Evolutionary conservation across 192 early-diverging fungal genomes (phyloP).

Genomic region (Rhizoclosmatium sp.): DNA sequence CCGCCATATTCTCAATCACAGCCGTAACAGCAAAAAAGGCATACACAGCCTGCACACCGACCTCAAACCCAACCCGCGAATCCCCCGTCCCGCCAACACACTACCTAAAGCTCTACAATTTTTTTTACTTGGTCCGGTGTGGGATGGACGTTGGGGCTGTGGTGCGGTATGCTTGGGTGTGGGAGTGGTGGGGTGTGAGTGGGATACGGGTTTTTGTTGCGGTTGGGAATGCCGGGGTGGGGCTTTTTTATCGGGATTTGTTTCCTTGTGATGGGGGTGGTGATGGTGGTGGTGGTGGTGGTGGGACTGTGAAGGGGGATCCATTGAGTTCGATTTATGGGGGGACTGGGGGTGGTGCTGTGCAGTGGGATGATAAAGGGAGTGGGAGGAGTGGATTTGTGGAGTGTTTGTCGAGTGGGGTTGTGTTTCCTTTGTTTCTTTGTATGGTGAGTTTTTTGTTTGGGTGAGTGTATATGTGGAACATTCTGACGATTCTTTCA

Average conservation of each 20-base stretch:
- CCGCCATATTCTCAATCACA: neutral
- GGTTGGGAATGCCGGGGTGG: neutral
- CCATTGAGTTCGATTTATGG: neutral
- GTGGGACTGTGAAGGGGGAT: neutral
- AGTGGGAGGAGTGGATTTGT: neutral
- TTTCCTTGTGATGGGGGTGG: neutral
- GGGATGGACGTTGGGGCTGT: conserved; percentile 2
- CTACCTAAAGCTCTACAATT: conserved; percentile 3
- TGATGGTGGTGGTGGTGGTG: neutral
- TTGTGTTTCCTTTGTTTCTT: neutral
- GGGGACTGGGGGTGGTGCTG: neutral
- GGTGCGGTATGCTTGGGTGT: neutral
- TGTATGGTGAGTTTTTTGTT: neutral
- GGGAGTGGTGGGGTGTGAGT: neutral
- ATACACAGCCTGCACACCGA: conserved; percentile 1
- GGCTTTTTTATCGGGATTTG: neutral
- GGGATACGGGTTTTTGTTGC: neutral
- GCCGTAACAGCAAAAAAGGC: neutral
- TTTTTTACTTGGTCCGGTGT: neutral
- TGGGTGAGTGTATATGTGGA: neutral
- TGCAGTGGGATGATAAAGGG: neutral
- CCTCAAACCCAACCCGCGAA: neutral
- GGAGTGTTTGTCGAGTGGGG: neutral
- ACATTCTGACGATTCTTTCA: neutral
- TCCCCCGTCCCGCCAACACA: neutral